Conservation (phyloP, 2,329 filamentous ascomycete species). For the Trichoderma atroviride region DNA sequence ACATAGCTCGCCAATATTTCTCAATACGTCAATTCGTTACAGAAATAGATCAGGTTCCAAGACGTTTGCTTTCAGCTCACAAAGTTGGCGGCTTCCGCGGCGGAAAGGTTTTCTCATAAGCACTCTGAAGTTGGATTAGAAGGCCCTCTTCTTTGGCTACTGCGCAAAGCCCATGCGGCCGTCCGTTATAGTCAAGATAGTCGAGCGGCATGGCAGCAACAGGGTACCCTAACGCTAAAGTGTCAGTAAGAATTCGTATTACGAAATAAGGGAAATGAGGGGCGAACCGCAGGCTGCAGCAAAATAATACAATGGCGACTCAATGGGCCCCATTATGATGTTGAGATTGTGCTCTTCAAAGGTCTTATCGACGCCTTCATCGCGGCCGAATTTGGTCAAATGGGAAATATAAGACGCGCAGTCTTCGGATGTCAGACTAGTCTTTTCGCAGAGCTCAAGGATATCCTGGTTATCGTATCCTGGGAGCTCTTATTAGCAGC, state of each 20-base stretch:
- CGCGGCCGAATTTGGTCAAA: slow-evolving; percentile 18
- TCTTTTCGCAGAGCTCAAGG: background rate
- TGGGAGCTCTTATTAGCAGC: background rate
- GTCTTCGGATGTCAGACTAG: background rate
- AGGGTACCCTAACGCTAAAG: slow-evolving; percentile 24
- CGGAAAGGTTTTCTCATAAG: slow-evolving; percentile 25
- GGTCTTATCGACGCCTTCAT: slow-evolving; percentile 24
- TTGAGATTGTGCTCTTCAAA: slow-evolving; percentile 27
- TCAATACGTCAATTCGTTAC: background rate
- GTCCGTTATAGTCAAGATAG: slow-evolving; percentile 26
- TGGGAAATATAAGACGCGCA: slow-evolving; percentile 6
- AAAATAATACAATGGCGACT: background rate
- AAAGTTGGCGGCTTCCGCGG: slow-evolving; percentile 11
- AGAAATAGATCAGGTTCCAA: no score
- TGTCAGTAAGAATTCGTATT: background rate
- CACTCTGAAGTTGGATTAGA: slow-evolving; percentile 26
- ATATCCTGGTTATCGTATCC: slow-evolving; percentile 9
- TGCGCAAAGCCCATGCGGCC: slow-evolving; percentile 25
- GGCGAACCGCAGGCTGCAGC: background rate
- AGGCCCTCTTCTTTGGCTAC: slow-evolving; percentile 26
- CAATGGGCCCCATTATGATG: slow-evolving; percentile 27
- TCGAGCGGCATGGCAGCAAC: slow-evolving; percentile 26
- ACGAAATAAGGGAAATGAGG: background rate
- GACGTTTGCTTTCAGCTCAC: background rate
- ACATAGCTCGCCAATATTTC: background rate